Evolutionary conservation across 129 eudicot genomes (phyloP).

Genomic region (Flaveria brownii): DNA sequence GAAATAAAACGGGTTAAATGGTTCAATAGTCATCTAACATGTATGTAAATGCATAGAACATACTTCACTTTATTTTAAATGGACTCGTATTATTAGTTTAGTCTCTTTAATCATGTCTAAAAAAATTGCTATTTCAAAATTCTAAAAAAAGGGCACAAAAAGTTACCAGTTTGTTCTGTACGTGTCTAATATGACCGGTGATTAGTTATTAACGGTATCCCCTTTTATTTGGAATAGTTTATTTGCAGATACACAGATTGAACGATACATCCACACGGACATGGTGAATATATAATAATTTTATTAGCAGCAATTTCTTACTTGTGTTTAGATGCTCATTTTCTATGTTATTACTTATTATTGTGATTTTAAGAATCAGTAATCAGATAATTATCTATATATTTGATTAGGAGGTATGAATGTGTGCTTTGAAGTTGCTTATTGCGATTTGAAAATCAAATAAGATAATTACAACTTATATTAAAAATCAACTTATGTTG

Average conservation of each 20-base stretch:
- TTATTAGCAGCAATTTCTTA: neutral
- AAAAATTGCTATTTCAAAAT: neutral
- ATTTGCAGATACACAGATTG: slow-evolving; percentile 57
- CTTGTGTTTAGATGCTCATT: neutral
- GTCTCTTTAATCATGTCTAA: neutral
- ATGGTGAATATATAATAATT: slow-evolving; percentile 45
- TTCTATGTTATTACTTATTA: neutral
- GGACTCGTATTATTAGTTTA: neutral
- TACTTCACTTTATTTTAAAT: neutral
- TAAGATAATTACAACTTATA: too few relatives aligned
- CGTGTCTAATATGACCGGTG: slow-evolving; percentile 5
- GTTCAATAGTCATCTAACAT: neutral
- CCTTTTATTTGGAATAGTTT: slow-evolving; percentile 43
- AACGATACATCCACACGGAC: slow-evolving; percentile 79
- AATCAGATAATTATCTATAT: neutral
- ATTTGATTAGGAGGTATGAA: neutral
- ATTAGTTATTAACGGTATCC: slow-evolving; percentile 18
- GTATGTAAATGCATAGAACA: neutral
- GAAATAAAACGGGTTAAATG: neutral
- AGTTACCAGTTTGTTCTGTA: neutral
- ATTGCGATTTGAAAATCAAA: neutral
- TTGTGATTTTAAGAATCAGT: neutral
- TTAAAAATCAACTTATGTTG: too few relatives aligned
- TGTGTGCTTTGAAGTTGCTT: neutral
- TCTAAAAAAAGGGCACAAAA: neutral